Percentiles rank a stretch among this genome's conserved stretches.
phyloP scores from a whole-genome alignment of 306 rosid species.

The Calophaca sinica region DNA sequence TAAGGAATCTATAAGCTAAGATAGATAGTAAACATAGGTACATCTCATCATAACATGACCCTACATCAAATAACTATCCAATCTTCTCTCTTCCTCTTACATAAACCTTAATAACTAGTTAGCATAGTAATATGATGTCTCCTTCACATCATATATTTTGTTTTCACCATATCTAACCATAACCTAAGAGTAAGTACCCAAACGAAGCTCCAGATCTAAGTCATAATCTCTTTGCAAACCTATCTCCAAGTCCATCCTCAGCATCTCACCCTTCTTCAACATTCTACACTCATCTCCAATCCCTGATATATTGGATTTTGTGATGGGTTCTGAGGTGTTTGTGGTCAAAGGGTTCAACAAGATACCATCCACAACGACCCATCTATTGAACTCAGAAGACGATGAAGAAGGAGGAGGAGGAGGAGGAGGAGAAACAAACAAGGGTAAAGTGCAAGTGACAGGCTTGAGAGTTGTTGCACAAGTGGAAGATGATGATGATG shows the following conservation, averaged over 20 bases:
- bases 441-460: constrained; percentile 53
- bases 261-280: constrained; percentile 58
- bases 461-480: constrained; percentile 40
- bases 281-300: constrained; percentile 36
- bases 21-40: not conserved
- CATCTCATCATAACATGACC: constrained; percentile 26
- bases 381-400: constrained; percentile 50
- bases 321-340: constrained; percentile 39
- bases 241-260: constrained; percentile 76
- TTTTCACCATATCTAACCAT: not conserved
- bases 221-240: constrained; percentile 55
- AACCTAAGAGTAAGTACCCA: constrained; percentile 66
- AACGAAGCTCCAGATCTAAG: constrained; percentile 94
- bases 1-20: not conserved
- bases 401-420: constrained; percentile 38
- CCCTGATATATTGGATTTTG: constrained; percentile 37
- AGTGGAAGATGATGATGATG: constrained; percentile 42
- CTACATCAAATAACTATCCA: constrained; percentile 37
- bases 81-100: constrained; percentile 37
- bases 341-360: constrained; percentile 48
- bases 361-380: constrained; percentile 49
- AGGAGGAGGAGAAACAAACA: constrained; percentile 51
- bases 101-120: constrained; percentile 22
- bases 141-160: not conserved
- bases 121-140: constrained; percentile 13